A percentile compares a stretch with the other conserved stretches of the same genome.
These are phyloP conservation scores for Aspergillus affinis DNA, from an alignment of 495 filamentous ascomycete genomes.

Conservation along the genomic window DNA sequence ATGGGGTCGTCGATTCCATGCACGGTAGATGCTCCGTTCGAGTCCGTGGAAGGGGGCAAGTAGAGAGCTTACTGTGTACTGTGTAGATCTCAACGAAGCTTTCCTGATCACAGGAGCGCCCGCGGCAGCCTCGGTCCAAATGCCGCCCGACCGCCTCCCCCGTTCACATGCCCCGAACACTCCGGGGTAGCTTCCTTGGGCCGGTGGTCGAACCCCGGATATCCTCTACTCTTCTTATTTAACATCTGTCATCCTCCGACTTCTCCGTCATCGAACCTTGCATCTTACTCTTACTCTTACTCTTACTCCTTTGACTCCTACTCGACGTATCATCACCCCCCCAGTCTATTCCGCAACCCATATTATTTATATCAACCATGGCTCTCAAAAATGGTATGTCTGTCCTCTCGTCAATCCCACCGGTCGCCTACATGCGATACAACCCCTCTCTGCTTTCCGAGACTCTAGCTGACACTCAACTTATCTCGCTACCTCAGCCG, in stretches of 20 bases:
- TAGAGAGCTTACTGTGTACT: neutral
- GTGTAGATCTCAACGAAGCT: neutral
- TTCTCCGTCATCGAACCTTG: neutral
- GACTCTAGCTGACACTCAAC: constrained; percentile 15
- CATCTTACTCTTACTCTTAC: neutral
- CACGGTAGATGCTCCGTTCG: no score
- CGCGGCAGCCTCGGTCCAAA: constrained; percentile 20
- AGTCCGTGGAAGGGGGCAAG: neutral
- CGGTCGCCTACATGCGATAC: neutral
- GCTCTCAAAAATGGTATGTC: constrained; percentile 76
- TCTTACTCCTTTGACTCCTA: neutral
- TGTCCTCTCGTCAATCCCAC: neutral
- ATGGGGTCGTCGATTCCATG: no score
- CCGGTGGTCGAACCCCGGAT: neutral
- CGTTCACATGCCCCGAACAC: constrained; percentile 27
- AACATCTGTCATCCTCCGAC: constrained; percentile 4
- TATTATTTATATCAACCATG: constrained; percentile 51
- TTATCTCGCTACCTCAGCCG: constrained; percentile 49
- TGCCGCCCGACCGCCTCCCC: constrained; percentile 19
- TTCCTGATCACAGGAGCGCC: constrained; percentile 7
- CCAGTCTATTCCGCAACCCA: neutral
- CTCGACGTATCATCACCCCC: neutral
- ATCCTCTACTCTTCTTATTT: constrained; percentile 4
- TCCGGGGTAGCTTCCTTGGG: constrained; percentile 14
- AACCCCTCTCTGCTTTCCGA: constrained; percentile 10